Evolutionary conservation across 2,329 filamentous ascomycete species (phyloP).

Genomic region (Zelopaecilomyces penicillatus): DNA sequence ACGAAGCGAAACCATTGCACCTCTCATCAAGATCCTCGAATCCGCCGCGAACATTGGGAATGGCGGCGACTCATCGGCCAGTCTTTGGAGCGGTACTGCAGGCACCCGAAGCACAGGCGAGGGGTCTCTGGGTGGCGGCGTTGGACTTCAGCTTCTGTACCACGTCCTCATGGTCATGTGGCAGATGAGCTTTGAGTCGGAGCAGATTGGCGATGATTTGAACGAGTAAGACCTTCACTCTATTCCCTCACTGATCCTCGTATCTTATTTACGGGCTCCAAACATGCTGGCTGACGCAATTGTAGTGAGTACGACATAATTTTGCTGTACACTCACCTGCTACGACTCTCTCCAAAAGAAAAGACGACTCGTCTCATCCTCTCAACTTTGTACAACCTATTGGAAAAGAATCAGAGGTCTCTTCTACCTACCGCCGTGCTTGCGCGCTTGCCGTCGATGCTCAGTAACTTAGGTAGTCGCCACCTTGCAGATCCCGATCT

Average conservation of each 20-base stretch:
- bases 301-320: slow-evolving; percentile 87
- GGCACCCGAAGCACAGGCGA: slow-evolving; percentile 44
- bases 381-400: slow-evolving; percentile 81
- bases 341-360: slow-evolving; percentile 90
- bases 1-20: slow-evolving; percentile 72
- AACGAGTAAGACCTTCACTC: slow-evolving; percentile 59
- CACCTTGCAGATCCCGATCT: slow-evolving; percentile 58
- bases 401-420: slow-evolving; percentile 60
- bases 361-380: slow-evolving; percentile 91
- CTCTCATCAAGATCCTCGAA: slow-evolving; percentile 73
- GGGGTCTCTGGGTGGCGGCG: slow-evolving; percentile 63
- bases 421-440: slow-evolving; percentile 78
- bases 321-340: slow-evolving; percentile 81
- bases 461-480: slow-evolving; percentile 53
- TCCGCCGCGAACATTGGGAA: slow-evolving; percentile 65
- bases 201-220: slow-evolving; percentile 62
- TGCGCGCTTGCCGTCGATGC: slow-evolving; percentile 64
- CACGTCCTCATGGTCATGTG: slow-evolving; percentile 89
- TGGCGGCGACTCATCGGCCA: slow-evolving; percentile 53
- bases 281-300: slow-evolving; percentile 10
- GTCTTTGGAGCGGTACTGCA: slow-evolving; percentile 51
- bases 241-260: not conserved
- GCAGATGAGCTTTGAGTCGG: slow-evolving; percentile 93
- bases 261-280: not conserved
- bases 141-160: slow-evolving; percentile 88